These are phyloP conservation scores for Magnaporthiopsis rhizophila DNA, from an alignment of 2,329 filamentous ascomycete species.

Conservation along the genomic window DNA sequence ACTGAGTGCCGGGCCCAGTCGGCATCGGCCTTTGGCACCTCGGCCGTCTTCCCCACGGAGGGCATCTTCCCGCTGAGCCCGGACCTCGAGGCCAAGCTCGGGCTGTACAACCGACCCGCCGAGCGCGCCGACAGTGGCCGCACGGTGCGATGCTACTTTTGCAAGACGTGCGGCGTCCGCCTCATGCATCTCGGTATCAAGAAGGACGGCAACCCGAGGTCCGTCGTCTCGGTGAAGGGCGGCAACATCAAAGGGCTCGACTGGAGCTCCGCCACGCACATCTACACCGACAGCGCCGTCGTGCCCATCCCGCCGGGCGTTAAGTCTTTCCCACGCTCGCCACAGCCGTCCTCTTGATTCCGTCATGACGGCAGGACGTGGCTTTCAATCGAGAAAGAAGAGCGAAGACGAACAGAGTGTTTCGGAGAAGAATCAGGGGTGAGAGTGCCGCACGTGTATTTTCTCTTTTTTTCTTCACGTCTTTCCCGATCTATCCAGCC, in stretches of 20 bases:
- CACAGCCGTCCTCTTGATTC: not conserved
- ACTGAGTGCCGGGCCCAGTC: slow-evolving; percentile 57
- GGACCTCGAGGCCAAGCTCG: not conserved
- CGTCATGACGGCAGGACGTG: no score
- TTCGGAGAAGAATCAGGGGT: not conserved
- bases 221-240: slow-evolving; percentile 37
- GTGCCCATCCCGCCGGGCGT: slow-evolving; percentile 31
- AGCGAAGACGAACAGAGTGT: not conserved
- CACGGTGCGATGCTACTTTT: slow-evolving; percentile 20
- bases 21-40: slow-evolving; percentile 31
- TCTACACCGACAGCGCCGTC: slow-evolving; percentile 36
- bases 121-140: slow-evolving; percentile 9
- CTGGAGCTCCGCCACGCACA: slow-evolving; percentile 33
- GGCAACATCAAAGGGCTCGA: slow-evolving; percentile 34
- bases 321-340: slow-evolving; percentile 12
- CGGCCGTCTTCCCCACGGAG: slow-evolving; percentile 11
- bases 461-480: not conserved
- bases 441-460: not conserved
- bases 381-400: not conserved
- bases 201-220: slow-evolving; percentile 26
- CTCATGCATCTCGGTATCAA: slow-evolving; percentile 35
- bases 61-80: slow-evolving; percentile 10
- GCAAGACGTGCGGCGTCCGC: slow-evolving; percentile 30
- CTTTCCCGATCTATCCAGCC: not conserved
- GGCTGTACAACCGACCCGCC: slow-evolving; percentile 10